Base-by-base conservation (phyloP, 2,329 filamentous ascomycete genomes). In the Talaromyces sp. region DNA sequence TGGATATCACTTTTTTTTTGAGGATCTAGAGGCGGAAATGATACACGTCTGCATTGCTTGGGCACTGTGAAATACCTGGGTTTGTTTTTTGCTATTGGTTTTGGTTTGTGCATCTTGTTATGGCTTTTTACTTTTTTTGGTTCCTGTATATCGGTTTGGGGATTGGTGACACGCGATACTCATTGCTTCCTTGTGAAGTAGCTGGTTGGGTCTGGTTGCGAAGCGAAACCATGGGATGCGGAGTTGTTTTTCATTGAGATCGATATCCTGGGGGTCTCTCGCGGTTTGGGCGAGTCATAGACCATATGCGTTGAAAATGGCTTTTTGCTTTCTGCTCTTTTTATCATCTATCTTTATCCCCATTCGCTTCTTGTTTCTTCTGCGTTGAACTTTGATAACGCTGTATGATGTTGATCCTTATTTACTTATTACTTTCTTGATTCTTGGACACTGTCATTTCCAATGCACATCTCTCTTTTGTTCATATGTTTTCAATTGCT, bases 21-120 rank as follows among this genome's bases (percentile, higher is more conserved):
- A 65, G 68, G 66, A 69, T 70, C 65, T 74, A 74, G 71, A 72
- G 71, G 70, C 69, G 71, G 71, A 71, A 73, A 74, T 69, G 71
- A 74, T 72, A 73, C 68, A 74, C 70, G 71, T 74, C 68, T 74
- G 71, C 71, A 74, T 74, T 68, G 66, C 62, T 69, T 72, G 69
- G 70, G 66, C 62, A 66, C 60, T 70, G 65, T 67, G 66, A 65
- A 60, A 63, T 65, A 64, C 62, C 60, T 68, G 62, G 66, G 66
- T 49, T 49, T 49, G 55, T 63, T 68, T 54, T 63, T 63, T 66
- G 60, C 55, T 55, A 43, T 57, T 58, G 41, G 56, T 44, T 14
- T 19, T 46, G 51, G 55, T 62, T 63, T 63, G 57, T 59, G 55
- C 55, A 49, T 62, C 54, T 47, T 60, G 56, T 57, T 61, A 54